Percentiles rank a stretch among this genome's conserved stretches.
Evolutionary conservation across 2,329 filamentous ascomycete genomes (phyloP).

Genomic region (Dactylellina cionopaga): DNA sequence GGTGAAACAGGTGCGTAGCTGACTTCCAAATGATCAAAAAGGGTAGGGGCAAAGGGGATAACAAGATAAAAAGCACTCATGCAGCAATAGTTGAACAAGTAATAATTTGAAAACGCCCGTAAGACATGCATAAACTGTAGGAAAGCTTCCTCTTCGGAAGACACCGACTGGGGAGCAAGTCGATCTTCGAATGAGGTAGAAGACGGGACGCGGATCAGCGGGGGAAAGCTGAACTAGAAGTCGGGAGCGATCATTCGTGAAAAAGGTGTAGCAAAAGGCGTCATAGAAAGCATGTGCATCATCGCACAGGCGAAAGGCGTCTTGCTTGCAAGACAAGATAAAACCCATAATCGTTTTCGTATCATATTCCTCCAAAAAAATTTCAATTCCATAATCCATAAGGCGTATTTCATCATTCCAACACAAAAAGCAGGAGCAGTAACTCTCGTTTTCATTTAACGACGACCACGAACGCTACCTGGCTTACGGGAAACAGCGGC

Average conservation of each 20-base stretch:
- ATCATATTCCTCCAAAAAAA: not conserved
- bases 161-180: not conserved
- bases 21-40: not conserved
- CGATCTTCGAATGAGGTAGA: too few species aligned
- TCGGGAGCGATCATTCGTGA: too few species aligned
- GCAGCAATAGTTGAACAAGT: not conserved
- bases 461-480: constrained; percentile 41
- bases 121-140: constrained; percentile 15
- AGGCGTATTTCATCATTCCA: too few species aligned
- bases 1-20: not conserved
- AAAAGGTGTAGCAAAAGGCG: too few species aligned
- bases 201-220: too few species aligned
- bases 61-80: constrained; percentile 5
- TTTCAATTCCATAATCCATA: too few species aligned
- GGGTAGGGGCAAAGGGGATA: not conserved
- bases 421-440: not conserved
- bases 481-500: constrained; percentile 36
- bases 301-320: too few species aligned
- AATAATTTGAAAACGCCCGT: constrained; percentile 29
- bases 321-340: not conserved
- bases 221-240: too few species aligned
- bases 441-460: too few species aligned
- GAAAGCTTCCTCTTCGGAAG: not conserved
- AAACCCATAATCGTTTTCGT: constrained; percentile 17
- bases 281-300: too few species aligned